Evolutionary conservation across 805 yeast species (phyloP), one percentile per base, ranked within the genome.

Genomic region (Saccharomycopsis malanga): DNA sequence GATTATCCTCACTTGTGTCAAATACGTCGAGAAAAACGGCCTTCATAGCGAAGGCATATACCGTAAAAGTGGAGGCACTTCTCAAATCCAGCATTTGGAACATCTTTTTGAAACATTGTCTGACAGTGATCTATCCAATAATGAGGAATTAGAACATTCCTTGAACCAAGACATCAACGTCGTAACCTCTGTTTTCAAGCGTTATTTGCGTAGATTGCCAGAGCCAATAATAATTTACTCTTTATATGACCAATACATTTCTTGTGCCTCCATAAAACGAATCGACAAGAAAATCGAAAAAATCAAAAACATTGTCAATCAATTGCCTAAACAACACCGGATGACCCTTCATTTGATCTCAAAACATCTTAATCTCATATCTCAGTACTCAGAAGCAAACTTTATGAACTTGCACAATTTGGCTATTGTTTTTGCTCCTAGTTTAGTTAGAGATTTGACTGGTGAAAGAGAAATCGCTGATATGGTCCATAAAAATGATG

Each of bases 351-450:
- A 64, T 48, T 55, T 67, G 37, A 66, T 93, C 34, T 68, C 83
- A 42, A 66, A 66, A 39, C 98, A 93, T 68, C 68, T 93, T 54
- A 64, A 70, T 39, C 64, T 68, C 46, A 81, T 93, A 27, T 76
- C 78, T 34, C 61, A 67, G 23, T 69, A 72, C 59, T 70, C 77
- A 39, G 63, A 62, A 10, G 59, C 64, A 38, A 93, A 89, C 61
- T 73, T 89, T 61, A 93, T 93, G 98, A 85, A 76, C 36, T 69
- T 75, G 56, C 80, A 80, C 62, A 88, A 93, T 58, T 65, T 93
- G 45, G 81, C 96, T 0, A 87, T 93, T 38, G 96, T 91, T 5
- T 93, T 93, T 70, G 95, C 96, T 1, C 98, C 98, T 3, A 87
- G 96, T 5, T 66, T 93, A 38, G 82, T 88, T 0, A 73, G 95